These are phyloP conservation scores for Fusarium sp. DNA, from an alignment of 2,329 filamentous ascomycete species.

Conservation along the genomic window DNA sequence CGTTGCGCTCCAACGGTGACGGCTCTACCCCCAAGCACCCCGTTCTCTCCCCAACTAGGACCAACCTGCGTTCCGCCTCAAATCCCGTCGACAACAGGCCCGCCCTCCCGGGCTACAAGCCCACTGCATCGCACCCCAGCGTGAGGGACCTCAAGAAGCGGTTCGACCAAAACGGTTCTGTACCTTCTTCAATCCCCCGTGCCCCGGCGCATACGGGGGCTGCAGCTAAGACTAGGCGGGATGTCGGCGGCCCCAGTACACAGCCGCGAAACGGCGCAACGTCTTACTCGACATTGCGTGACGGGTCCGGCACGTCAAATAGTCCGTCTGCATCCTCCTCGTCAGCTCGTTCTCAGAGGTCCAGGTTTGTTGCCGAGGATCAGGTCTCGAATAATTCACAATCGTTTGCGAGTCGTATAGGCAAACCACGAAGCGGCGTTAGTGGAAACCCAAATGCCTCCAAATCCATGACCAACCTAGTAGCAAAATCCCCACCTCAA, in stretches of 20 bases:
- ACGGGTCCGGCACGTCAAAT: slow-evolving; percentile 41
- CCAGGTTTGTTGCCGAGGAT: slow-evolving; percentile 62
- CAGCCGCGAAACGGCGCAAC: slow-evolving; percentile 51
- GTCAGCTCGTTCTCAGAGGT: slow-evolving; percentile 55
- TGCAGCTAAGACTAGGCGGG: slow-evolving; percentile 49
- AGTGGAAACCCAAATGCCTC: slow-evolving; percentile 50
- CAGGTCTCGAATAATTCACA: slow-evolving; percentile 65
- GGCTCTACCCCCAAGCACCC: slow-evolving; percentile 62
- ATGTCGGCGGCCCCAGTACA: slow-evolving; percentile 46
- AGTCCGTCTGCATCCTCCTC: slow-evolving; percentile 31
- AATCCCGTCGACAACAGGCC: slow-evolving; percentile 64
- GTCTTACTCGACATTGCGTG: slow-evolving; percentile 57
- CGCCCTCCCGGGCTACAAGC: slow-evolving; percentile 45
- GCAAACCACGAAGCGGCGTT: slow-evolving; percentile 58
- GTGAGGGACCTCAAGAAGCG: slow-evolving; percentile 84
- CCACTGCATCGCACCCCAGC: slow-evolving; percentile 66
- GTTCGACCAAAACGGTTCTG: slow-evolving; percentile 73
- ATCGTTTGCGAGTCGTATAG: slow-evolving; percentile 70
- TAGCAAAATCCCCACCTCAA: slow-evolving; percentile 49
- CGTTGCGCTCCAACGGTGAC: slow-evolving; percentile 63
- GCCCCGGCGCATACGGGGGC: slow-evolving; percentile 50
- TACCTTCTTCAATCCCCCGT: slow-evolving; percentile 49
- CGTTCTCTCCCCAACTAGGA: slow-evolving; percentile 54
- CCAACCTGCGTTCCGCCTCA: slow-evolving; percentile 65
- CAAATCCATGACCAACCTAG: slow-evolving; percentile 50